These are phyloP conservation scores for Colletotrichum navitas DNA, from an alignment of 2,329 filamentous ascomycete genomes.

Conservation along the genomic window DNA sequence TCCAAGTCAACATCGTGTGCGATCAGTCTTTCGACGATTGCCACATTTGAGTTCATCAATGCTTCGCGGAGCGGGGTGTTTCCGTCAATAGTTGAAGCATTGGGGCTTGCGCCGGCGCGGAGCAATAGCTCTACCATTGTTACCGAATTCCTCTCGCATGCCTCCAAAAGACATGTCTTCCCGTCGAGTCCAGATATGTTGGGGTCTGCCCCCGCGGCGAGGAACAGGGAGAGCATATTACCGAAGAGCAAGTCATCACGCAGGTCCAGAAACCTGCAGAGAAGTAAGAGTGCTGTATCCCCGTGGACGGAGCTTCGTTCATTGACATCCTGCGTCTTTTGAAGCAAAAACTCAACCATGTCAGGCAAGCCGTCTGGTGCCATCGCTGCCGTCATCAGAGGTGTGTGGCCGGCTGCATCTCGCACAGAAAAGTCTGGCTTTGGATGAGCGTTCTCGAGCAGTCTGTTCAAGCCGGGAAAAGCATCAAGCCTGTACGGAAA, in stretches of 20 bases:
- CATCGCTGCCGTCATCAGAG: conserved; percentile 42
- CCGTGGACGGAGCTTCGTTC: conserved; percentile 26
- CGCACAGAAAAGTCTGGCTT: neutral
- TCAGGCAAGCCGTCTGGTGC: conserved; percentile 19
- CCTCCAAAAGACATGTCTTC: conserved; percentile 37
- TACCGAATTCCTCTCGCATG: conserved; percentile 24
- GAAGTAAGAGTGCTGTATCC: conserved; percentile 30
- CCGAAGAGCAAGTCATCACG: conserved; percentile 11
- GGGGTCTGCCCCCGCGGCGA: conserved; percentile 40
- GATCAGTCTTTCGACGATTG: conserved; percentile 14
- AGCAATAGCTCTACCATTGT: conserved; percentile 40
- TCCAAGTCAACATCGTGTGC: conserved; percentile 15
- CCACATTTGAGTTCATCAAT: neutral
- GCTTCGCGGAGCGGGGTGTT: conserved; percentile 30
- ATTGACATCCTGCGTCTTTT: conserved; percentile 39
- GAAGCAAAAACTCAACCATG: conserved; percentile 41
- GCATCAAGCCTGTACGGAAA: neutral
- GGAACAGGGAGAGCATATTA: conserved; percentile 29
- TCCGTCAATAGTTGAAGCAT: conserved; percentile 34
- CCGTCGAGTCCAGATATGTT: conserved; percentile 38
- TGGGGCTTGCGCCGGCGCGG: conserved; percentile 36
- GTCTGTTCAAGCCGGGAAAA: neutral
- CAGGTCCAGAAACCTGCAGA: conserved; percentile 30
- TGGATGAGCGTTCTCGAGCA: neutral
- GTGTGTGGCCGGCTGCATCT: conserved; percentile 21